Conservation (phyloP, 1,284 basidiomycete species). For the Puccinia horiana region DNA sequence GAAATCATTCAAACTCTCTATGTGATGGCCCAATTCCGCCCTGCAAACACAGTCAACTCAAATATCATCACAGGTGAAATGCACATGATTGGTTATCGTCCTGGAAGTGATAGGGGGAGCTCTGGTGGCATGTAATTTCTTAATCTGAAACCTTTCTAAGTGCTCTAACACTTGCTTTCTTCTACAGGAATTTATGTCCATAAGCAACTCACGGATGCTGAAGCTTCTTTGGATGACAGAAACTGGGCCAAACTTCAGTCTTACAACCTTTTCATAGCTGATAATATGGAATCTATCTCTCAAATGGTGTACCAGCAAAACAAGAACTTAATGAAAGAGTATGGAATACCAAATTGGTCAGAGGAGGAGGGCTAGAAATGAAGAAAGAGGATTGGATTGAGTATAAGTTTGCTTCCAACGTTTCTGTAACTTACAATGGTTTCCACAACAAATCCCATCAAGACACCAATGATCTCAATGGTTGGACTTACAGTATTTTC, state of each 20-base stretch:
- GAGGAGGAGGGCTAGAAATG: slow-evolving; percentile 11
- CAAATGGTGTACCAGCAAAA: background rate
- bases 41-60: background rate
- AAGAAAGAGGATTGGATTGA: background rate
- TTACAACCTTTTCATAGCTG: background rate
- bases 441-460: too few relatives aligned
- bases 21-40: background rate
- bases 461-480: too few relatives aligned
- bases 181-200: background rate
- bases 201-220: background rate
- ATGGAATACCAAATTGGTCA: slow-evolving; percentile 1
- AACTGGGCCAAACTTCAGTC: background rate
- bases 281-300: background rate
- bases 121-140: background rate
- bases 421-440: too few relatives aligned
- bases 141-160: background rate
- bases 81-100: slow-evolving; percentile 10
- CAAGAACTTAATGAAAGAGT: background rate
- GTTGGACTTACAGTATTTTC: too few relatives aligned
- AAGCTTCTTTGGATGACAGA: background rate
- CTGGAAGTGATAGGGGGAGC: background rate
- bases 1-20: background rate
- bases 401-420: slow-evolving; percentile 4
- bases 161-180: too few relatives aligned
- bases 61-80: background rate